These are phyloP conservation scores for Allium sativum DNA, from an alignment of 106 monocot species.

Conservation along the genomic window DNA sequence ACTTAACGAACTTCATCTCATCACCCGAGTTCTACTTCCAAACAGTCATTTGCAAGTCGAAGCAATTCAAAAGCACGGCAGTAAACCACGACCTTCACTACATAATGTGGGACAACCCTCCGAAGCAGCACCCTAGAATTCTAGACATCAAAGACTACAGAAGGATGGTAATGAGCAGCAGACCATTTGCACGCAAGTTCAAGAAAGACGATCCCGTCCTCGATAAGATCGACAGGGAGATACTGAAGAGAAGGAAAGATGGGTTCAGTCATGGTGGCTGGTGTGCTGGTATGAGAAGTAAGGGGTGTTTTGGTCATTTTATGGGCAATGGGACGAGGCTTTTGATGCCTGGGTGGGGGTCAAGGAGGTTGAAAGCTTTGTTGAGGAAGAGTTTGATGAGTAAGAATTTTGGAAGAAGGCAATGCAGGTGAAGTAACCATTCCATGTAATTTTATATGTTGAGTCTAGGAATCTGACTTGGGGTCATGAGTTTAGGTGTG, in stretches of 20 bases:
- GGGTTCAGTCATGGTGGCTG: slow-evolving; percentile 64
- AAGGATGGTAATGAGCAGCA: slow-evolving; percentile 42
- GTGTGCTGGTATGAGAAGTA: slow-evolving; percentile 24
- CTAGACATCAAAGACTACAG: slow-evolving; percentile 55
- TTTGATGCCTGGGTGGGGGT: slow-evolving; percentile 55
- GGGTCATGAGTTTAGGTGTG: too few species aligned
- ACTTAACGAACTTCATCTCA: slow-evolving; percentile 89
- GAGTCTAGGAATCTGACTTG: too few species aligned
- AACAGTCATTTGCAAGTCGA: slow-evolving; percentile 76
- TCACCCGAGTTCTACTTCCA: slow-evolving; percentile 90
- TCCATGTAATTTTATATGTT: too few species aligned
- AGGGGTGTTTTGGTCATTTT: slow-evolving; percentile 10
- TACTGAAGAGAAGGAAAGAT: slow-evolving; percentile 27
- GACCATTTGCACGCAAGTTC: slow-evolving; percentile 74
- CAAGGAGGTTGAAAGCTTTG: slow-evolving; percentile 63
- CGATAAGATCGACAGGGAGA: slow-evolving; percentile 66
- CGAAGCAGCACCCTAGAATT: slow-evolving; percentile 66
- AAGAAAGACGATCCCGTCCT: slow-evolving; percentile 66
- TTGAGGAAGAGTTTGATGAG: slow-evolving; percentile 30
- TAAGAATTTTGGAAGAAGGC: slow-evolving; percentile 26
- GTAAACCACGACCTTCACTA: slow-evolving; percentile 85
- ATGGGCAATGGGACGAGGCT: slow-evolving; percentile 11
- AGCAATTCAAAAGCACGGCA: slow-evolving; percentile 34
- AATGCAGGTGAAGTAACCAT: slow-evolving; percentile 38
- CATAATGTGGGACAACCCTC: slow-evolving; percentile 74